Conservation (phyloP, 2,329 filamentous ascomycete species). For the Aspergillus fischeri region DNA sequence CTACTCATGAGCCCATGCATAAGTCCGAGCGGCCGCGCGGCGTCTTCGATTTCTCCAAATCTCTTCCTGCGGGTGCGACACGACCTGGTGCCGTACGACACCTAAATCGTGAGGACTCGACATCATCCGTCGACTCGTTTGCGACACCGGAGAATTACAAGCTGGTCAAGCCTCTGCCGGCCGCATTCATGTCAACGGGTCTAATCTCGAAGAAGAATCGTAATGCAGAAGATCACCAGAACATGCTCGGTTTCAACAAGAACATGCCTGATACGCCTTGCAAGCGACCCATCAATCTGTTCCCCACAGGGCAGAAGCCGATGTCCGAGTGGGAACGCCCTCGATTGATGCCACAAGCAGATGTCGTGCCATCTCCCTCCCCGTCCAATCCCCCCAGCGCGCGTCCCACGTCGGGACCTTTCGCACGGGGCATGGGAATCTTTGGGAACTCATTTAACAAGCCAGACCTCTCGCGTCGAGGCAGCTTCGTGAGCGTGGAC, state of each 20-base stretch:
- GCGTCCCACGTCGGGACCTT: slow-evolving; percentile 62
- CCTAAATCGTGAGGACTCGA: slow-evolving; percentile 47
- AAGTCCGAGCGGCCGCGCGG: slow-evolving; percentile 52
- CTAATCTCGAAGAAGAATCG: slow-evolving; percentile 93
- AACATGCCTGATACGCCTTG: slow-evolving; percentile 92
- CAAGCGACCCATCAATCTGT: slow-evolving; percentile 72
- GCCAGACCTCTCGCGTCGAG: slow-evolving; percentile 49
- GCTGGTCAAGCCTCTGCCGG: slow-evolving; percentile 68
- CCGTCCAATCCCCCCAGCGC: slow-evolving; percentile 66
- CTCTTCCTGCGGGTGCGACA: slow-evolving; percentile 64
- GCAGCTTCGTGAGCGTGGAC: slow-evolving; percentile 77
- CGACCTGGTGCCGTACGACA: slow-evolving; percentile 45
- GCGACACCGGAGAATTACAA: slow-evolving; percentile 76
- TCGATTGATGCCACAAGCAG: slow-evolving; percentile 65
- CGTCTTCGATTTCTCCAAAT: slow-evolving; percentile 65
- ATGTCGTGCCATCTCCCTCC: slow-evolving; percentile 73
- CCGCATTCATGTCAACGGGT: slow-evolving; percentile 90
- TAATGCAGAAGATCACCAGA: slow-evolving; percentile 64
- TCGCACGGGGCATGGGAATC: slow-evolving; percentile 60
- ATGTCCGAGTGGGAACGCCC: slow-evolving; percentile 58
- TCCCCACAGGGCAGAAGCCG: slow-evolving; percentile 58
- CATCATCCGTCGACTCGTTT: slow-evolving; percentile 52
- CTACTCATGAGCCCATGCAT: slow-evolving; percentile 57
- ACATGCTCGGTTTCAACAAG: slow-evolving; percentile 51
- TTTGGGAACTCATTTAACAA: slow-evolving; percentile 56